Evolutionary conservation across 805 yeast genomes (phyloP).

Genomic region (Candida boleticola): DNA sequence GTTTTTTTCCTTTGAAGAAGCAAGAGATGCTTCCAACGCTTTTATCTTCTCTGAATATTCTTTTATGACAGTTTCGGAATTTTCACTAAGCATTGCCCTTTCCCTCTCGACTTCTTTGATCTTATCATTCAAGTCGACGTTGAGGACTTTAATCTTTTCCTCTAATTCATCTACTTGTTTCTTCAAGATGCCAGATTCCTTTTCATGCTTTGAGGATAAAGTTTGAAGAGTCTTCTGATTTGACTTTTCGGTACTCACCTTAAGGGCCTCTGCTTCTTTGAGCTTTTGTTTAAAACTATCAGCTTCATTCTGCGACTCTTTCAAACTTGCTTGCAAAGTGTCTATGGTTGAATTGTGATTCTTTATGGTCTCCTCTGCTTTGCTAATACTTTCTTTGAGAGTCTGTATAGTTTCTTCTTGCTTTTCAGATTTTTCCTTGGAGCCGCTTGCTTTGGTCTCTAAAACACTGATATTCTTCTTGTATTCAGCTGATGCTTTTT

Average conservation of each 20-base stretch:
- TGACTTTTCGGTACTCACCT: background rate
- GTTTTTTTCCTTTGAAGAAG: slow-evolving; percentile 12
- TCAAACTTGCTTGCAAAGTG: background rate
- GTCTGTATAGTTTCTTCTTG: background rate
- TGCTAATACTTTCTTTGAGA: background rate
- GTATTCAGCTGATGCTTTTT: no score
- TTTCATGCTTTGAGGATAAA: slow-evolving; percentile 14
- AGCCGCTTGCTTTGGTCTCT: background rate
- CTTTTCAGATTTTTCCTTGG: background rate
- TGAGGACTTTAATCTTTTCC: slow-evolving; percentile 24
- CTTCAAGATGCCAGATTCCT: slow-evolving; percentile 14
- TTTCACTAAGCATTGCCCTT: slow-evolving; percentile 44
- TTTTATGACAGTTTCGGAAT: slow-evolving; percentile 48
- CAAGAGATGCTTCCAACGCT: slow-evolving; percentile 35
- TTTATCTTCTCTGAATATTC: slow-evolving; percentile 48
- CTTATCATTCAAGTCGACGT: slow-evolving; percentile 35
- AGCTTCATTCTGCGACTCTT: background rate
- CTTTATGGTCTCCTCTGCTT: background rate
- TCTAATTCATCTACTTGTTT: slow-evolving; percentile 21
- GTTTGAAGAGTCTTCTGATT: slow-evolving; percentile 12
- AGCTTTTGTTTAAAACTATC: background rate
- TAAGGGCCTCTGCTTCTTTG: background rate
- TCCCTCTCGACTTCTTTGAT: slow-evolving; percentile 49
- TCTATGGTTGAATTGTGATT: background rate
- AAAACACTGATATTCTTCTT: background rate